Evolutionary conservation across 1,284 basidiomycete genomes (phyloP).

Genomic region (Thecaphora thlaspeos): DNA sequence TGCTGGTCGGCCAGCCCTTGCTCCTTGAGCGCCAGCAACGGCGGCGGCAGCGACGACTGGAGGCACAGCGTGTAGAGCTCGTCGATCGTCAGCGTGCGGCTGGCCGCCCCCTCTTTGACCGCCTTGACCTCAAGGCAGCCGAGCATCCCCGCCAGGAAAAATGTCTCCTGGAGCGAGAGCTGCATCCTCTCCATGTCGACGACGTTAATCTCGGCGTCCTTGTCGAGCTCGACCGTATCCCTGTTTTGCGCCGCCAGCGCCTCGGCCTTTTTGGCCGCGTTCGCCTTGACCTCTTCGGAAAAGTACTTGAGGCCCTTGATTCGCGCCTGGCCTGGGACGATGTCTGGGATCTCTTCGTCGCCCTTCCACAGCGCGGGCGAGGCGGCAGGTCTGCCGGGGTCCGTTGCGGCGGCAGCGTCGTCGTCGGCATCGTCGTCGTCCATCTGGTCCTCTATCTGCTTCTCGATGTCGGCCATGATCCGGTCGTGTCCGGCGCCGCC

Average conservation of each 20-base stretch:
- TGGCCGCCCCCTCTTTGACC: not conserved
- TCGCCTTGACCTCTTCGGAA: slow-evolving; percentile 36
- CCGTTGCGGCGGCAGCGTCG: not conserved
- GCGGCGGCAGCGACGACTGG: slow-evolving; percentile 15
- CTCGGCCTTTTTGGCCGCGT: slow-evolving; percentile 22
- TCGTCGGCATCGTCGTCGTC: slow-evolving; percentile 26
- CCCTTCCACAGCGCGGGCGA: slow-evolving; percentile 29
- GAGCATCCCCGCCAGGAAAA: slow-evolving; percentile 81
- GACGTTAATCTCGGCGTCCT: slow-evolving; percentile 56
- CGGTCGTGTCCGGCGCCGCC: slow-evolving; percentile 29
- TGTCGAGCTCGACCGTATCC: slow-evolving; percentile 8
- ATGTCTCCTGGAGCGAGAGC: slow-evolving; percentile 84
- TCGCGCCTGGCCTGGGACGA: slow-evolving; percentile 39
- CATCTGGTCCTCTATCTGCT: slow-evolving; percentile 36
- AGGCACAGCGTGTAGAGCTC: slow-evolving; percentile 33
- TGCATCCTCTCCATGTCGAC: slow-evolving; percentile 87
- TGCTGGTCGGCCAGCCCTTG: slow-evolving; percentile 19
- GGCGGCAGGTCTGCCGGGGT: not conserved
- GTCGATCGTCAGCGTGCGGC: slow-evolving; percentile 11
- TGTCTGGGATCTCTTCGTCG: slow-evolving; percentile 38
- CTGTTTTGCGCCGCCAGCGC: slow-evolving; percentile 1
- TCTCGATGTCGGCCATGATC: slow-evolving; percentile 39
- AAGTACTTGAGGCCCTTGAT: slow-evolving; percentile 52
- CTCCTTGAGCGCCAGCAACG: slow-evolving; percentile 14
- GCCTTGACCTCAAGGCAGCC: slow-evolving; percentile 73